Evolutionary conservation across 164 flowering plant species (phyloP).

Genomic region (Berberis thunbergii): DNA sequence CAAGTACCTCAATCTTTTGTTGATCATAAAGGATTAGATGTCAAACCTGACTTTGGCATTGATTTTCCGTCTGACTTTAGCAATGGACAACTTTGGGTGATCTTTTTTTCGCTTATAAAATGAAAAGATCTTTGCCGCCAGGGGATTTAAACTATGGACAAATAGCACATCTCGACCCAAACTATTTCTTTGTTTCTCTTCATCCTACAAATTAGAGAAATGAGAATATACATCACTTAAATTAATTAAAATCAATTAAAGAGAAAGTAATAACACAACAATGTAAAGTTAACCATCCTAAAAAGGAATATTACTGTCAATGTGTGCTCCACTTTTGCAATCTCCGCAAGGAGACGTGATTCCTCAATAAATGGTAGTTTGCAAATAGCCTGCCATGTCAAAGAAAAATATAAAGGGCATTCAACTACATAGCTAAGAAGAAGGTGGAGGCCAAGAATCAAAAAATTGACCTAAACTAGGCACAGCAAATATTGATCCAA

Average conservation of each 20-base stretch:
- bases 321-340: conserved; percentile 35
- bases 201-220: conserved; percentile 24
- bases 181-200: conserved; percentile 38
- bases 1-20: neutral
- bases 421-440: neutral
- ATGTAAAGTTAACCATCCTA: conserved; percentile 1
- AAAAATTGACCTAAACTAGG: too few species aligned
- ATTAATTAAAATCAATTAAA: conserved; percentile 1
- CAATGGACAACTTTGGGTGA: conserved; percentile 20
- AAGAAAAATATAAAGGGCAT: conserved; percentile 1
- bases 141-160: conserved; percentile 30
- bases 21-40: neutral
- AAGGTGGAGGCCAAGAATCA: neutral
- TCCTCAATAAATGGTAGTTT: conserved; percentile 54
- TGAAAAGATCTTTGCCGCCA: conserved; percentile 22
- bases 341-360: conserved; percentile 43
- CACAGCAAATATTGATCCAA: too few species aligned
- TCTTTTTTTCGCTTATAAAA: conserved; percentile 18
- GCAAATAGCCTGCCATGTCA: conserved; percentile 31
- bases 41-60: conserved; percentile 33
- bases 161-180: conserved; percentile 30
- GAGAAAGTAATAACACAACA: neutral
- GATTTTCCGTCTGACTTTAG: conserved; percentile 25
- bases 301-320: conserved; percentile 29
- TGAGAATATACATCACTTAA: neutral